phyloP scores from a whole-genome alignment of 805 yeast genomes.

The Ogataea allantospora region DNA sequence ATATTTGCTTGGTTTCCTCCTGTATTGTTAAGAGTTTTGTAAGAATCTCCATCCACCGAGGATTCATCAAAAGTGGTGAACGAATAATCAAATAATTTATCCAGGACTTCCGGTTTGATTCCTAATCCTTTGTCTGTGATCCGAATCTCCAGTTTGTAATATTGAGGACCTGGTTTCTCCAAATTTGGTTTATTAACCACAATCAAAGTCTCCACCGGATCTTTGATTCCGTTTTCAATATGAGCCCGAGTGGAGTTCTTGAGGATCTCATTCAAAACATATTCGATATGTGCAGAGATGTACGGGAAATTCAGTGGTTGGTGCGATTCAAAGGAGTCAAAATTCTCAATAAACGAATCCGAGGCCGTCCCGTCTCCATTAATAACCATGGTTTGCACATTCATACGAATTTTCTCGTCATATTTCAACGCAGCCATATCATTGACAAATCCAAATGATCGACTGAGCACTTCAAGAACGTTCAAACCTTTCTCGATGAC shows the following conservation, averaged over 20 bases:
- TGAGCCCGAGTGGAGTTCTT: conserved; percentile 89
- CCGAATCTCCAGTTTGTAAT: conserved; percentile 56
- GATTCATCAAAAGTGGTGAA: conserved; percentile 69
- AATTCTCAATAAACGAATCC: conserved; percentile 33
- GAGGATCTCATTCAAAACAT: conserved; percentile 79
- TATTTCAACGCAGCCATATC: conserved; percentile 83
- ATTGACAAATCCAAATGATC: conserved; percentile 71
- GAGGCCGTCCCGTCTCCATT: conserved; percentile 31
- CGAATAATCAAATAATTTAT: conserved; percentile 79
- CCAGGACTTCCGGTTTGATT: conserved; percentile 62
- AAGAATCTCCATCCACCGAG: conserved; percentile 47
- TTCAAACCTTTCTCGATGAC: conserved; percentile 65
- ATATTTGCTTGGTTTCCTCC: conserved; percentile 51
- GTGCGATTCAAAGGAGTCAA: conserved; percentile 22
- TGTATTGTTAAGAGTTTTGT: conserved; percentile 61
- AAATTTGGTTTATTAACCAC: conserved; percentile 33
- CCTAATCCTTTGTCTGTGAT: conserved; percentile 90
- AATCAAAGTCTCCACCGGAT: conserved; percentile 49
- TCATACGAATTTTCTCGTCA: conserved; percentile 65
- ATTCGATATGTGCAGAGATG: conserved; percentile 84
- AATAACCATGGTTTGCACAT: conserved; percentile 43
- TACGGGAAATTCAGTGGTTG: conserved; percentile 62
- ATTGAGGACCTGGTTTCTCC: conserved; percentile 26
- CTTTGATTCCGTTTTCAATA: conserved; percentile 58
- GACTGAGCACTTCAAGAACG: conserved; percentile 59